These are phyloP conservation scores for Fusarium dlaminii DNA, from an alignment of 2,329 filamentous ascomycete genomes.

Conservation along the genomic window DNA sequence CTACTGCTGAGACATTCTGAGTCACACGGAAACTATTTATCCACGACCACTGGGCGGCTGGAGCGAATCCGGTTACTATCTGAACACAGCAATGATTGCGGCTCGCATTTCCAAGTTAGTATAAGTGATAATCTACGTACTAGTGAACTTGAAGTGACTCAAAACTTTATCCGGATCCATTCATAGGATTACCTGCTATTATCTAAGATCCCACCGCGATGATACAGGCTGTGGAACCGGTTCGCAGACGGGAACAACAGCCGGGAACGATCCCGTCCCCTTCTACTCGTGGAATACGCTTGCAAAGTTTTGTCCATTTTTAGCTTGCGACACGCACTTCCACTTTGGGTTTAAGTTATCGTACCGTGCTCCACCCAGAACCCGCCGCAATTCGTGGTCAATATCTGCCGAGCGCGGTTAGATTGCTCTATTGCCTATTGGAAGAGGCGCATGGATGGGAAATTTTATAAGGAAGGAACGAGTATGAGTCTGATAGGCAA, in stretches of 20 bases:
- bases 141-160: background rate
- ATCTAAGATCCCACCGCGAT: background rate
- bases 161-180: background rate
- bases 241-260: background rate
- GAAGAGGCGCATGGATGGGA: background rate
- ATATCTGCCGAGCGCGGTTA: background rate
- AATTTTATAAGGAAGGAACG: background rate
- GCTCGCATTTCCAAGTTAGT: background rate
- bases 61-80: background rate
- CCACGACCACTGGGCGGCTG: background rate
- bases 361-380: background rate
- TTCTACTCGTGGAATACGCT: background rate
- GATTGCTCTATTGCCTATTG: background rate
- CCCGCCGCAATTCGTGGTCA: background rate
- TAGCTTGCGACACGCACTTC: background rate
- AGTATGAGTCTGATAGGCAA: background rate
- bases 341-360: background rate
- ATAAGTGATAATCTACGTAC: background rate
- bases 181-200: background rate
- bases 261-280: background rate
- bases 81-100: background rate
- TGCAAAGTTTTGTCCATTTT: background rate
- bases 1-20: background rate
- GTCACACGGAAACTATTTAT: background rate
- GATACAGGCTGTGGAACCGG: background rate